Percentiles rank a stretch among this genome's conserved stretches.
Conservation (phyloP, 1,284 basidiomycete genomes). For the Clitocybe nebularis region DNA sequence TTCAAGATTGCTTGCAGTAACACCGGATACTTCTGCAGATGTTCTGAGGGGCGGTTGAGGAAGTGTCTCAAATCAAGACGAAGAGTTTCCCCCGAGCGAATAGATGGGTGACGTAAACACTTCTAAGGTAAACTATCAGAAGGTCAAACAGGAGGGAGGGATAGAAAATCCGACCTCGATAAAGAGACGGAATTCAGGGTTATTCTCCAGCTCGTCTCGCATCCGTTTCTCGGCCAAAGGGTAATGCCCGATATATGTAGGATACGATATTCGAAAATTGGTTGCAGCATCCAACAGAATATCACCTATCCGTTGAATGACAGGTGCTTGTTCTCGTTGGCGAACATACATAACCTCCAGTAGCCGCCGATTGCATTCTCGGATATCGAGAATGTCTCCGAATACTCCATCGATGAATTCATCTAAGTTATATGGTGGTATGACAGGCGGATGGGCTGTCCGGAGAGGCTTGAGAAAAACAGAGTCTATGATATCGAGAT, state of each 20-base stretch:
- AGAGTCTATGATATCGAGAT: conserved; percentile 81
- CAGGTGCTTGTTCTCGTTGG: conserved; percentile 82
- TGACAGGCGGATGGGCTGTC: conserved; percentile 67
- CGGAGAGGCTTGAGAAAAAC: conserved; percentile 83
- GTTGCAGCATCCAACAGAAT: conserved; percentile 86
- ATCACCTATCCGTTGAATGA: conserved; percentile 87
- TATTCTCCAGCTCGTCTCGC: conserved; percentile 81
- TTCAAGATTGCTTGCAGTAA: conserved; percentile 84
- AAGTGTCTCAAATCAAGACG: conserved; percentile 87
- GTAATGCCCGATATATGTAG: conserved; percentile 80
- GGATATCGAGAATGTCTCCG: conserved; percentile 81
- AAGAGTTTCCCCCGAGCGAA: conserved; percentile 55
- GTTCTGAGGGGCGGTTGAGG: conserved; percentile 82
- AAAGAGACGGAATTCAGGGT: conserved; percentile 81
- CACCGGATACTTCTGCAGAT: conserved; percentile 88
- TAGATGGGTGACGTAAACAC: conserved; percentile 53
- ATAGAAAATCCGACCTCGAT: conserved; percentile 62
- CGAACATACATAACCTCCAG: conserved; percentile 85
- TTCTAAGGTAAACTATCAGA: conserved; percentile 28
- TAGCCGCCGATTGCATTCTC: conserved; percentile 77
- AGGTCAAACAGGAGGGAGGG: not conserved
- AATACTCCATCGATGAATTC: conserved; percentile 87
- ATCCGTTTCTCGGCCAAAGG: conserved; percentile 84
- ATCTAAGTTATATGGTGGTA: conserved; percentile 59
- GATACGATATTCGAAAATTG: conserved; percentile 86